Base-by-base conservation (phyloP, 208 protist species). In the Acanthamoeba culbertsoni region DNA sequence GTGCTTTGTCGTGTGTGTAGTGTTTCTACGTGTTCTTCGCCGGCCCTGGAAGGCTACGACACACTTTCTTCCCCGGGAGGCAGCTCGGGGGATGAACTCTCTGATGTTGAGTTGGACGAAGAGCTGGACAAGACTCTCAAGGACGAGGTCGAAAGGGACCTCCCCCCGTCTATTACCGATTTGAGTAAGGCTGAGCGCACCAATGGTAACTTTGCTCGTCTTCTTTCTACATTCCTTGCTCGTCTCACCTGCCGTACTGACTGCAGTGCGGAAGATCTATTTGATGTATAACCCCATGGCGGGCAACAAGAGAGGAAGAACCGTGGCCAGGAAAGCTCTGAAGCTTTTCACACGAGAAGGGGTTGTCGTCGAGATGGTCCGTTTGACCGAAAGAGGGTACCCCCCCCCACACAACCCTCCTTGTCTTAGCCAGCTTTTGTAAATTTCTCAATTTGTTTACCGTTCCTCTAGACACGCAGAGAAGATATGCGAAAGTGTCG, bases 91-190 rank as follows among this genome's bases (percentile, higher is more conserved):
- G 40, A 79, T n/a, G 68, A 79, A 33, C 40, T 79, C 42, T 79
- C 68, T 20, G 68, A 79, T 28, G 68, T 79, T 42, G 68, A 79
- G 18, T 79, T 79, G 5, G 79, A 89, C 55, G 79, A 89, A 37
- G 55, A 89, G 40, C 79, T 89, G 46, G 79, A 89, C 79, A 63
- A 89, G 40, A 89, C 40, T 42, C 79, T 89, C 55, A 89, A 65
- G 55, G 79, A 89, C 35, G 79, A 89, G 28, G 46, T 89, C 20
- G 79, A 89, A 35, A 89, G n/a, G n/a, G 31, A 89, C 33, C 35
- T 89, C 16, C 79, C 79, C 3, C 1, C 33, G 7, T 89, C 79
- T 4, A 40, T 89, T 31, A 89, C 79, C 40, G 79, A 63, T 62
- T 37, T 79, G 12, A 79, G 68, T 40, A 12, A 10, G 37, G 68